Percentiles rank a stretch among this genome's conserved stretches.
Conservation (phyloP, 257 asterid species). For the Avicennia marina region DNA sequence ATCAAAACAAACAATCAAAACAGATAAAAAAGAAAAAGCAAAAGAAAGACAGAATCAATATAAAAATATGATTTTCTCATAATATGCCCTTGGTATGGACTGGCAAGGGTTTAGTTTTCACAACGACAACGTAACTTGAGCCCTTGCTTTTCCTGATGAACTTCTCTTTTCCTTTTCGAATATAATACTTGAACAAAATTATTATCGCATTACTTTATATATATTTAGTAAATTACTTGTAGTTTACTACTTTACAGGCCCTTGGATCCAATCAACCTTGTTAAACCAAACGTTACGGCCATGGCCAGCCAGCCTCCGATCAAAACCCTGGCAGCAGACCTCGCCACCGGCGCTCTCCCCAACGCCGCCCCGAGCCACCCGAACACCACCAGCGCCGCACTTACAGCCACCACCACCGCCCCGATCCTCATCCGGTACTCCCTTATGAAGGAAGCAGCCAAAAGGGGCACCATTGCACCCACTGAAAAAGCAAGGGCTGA, state of each 20-base stretch:
- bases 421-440: conserved; percentile 58
- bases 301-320: conserved; percentile 87
- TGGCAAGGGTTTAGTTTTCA: too few species aligned
- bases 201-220: background rate
- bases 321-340: conserved; percentile 57
- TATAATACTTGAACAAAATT: too few species aligned
- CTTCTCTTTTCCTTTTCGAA: background rate
- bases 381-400: conserved; percentile 49
- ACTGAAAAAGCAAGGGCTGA: conserved; percentile 61
- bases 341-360: conserved; percentile 51
- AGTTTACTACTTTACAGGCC: conserved; percentile 33
- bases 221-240: background rate
- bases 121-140: too few species aligned
- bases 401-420: conserved; percentile 54
- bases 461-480: conserved; percentile 74
- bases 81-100: too few species aligned
- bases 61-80: too few species aligned
- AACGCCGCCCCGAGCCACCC: conserved; percentile 70
- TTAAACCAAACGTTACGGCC: conserved; percentile 73
- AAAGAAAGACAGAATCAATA: too few species aligned
- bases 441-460: conserved; percentile 64
- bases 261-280: conserved; percentile 60
- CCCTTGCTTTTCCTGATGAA: too few species aligned
- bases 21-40: too few species aligned
- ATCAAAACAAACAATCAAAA: too few species aligned